These are phyloP conservation scores for Marchantia paleacea DNA, from an alignment of 225 moss, liverwort and hornwort species.

Conservation along the genomic window DNA sequence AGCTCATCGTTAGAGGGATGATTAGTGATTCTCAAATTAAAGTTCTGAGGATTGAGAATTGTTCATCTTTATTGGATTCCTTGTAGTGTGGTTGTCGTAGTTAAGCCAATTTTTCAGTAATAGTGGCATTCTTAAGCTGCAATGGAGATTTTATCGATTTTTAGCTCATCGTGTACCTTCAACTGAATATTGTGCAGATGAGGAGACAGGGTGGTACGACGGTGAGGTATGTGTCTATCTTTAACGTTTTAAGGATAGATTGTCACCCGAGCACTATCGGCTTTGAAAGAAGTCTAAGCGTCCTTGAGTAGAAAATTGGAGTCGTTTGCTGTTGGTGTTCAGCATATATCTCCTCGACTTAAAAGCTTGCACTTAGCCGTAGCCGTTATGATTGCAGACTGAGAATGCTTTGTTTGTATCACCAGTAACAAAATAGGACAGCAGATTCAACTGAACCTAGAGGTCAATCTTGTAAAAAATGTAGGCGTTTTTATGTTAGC, in stretches of 20 bases:
- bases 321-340: background rate
- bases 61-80: background rate
- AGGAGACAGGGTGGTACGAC: constrained; percentile 99
- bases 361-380: background rate
- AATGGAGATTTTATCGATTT: background rate
- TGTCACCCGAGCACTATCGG: too few species aligned
- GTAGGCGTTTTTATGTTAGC: too few species aligned
- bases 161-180: constrained; percentile 14
- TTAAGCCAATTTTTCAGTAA: background rate
- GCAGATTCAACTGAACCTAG: too few species aligned
- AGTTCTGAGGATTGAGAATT: background rate
- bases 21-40: too few species aligned
- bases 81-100: background rate
- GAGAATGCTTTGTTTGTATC: background rate
- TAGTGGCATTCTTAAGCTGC: background rate
- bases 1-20: too few species aligned
- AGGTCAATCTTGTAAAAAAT: too few species aligned
- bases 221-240: constrained; percentile 63
- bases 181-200: constrained; percentile 57
- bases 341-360: background rate
- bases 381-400: background rate
- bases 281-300: background rate
- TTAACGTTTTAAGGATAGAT: too few species aligned
- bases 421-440: too few species aligned
- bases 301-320: background rate